Conservation (phyloP, 2,329 filamentous ascomycete genomes). For the Penicillium capsulatum region DNA sequence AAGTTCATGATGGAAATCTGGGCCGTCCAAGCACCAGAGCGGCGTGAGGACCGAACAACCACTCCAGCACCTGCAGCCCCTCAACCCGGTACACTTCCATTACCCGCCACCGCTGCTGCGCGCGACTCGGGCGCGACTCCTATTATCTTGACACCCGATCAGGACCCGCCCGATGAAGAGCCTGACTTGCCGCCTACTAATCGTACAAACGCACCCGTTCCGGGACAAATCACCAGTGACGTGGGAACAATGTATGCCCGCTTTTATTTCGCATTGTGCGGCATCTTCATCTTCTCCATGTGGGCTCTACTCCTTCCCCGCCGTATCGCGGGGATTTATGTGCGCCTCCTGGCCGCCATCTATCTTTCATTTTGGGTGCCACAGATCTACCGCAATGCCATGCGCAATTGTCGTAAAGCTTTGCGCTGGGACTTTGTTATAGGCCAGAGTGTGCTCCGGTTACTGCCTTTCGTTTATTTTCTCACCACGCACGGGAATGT, state of each 20-base stretch:
- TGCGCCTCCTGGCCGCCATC: conserved; percentile 60
- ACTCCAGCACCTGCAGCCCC: conserved; percentile 27
- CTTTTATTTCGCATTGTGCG: conserved; percentile 58
- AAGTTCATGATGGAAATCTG: conserved; percentile 65
- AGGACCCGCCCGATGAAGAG: conserved; percentile 47
- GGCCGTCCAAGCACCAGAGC: conserved; percentile 53
- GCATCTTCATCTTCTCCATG: conserved; percentile 55
- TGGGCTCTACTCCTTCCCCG: conserved; percentile 57
- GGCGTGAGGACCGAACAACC: conserved; percentile 33
- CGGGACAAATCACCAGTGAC: conserved; percentile 41
- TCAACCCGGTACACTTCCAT: conserved; percentile 42
- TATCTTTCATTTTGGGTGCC: conserved; percentile 92
- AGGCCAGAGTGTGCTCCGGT: conserved; percentile 73
- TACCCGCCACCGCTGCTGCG: conserved; percentile 49
- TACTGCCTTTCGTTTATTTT: conserved; percentile 81
- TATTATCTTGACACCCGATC: conserved; percentile 57
- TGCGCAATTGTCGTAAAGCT: conserved; percentile 86
- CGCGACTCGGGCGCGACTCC: conserved; percentile 50
- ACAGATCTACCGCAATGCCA: conserved; percentile 84
- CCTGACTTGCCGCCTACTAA: conserved; percentile 31
- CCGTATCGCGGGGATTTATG: conserved; percentile 51
- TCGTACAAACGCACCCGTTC: conserved; percentile 31
- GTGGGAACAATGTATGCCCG: conserved; percentile 58
- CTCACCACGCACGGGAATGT: conserved; percentile 75
- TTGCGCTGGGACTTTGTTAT: conserved; percentile 87